A percentile compares a stretch with the other conserved stretches of the same genome.
Conservation (phyloP, 1,139 yeast genomes). For the Lodderomyces elongisporus region DNA sequence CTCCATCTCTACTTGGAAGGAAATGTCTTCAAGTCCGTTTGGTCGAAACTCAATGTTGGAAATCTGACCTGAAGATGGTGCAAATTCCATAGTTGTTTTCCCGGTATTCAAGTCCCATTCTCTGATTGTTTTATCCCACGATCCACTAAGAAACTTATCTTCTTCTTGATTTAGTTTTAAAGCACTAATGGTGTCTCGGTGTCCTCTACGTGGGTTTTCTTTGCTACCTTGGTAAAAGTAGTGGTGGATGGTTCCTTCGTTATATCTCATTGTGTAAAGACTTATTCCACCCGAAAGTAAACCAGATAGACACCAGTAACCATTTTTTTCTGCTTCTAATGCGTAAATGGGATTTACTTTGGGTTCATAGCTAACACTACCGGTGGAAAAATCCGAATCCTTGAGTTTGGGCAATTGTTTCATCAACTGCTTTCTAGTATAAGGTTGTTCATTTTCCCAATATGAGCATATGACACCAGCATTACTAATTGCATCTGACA, state of each 20-base stretch:
- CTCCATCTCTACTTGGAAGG: constrained; percentile 16
- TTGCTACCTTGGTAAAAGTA: constrained; percentile 49
- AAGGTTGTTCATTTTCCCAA: constrained; percentile 96
- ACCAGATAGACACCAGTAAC: constrained; percentile 84
- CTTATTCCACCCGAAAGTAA: constrained; percentile 81
- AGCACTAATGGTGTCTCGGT: constrained; percentile 71
- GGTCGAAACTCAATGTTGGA: constrained; percentile 81
- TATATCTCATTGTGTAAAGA: constrained; percentile 73
- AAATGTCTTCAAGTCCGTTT: constrained; percentile 44
- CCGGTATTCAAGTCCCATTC: constrained; percentile 90
- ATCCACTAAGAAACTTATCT: constrained; percentile 66
- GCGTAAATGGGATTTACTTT: constrained; percentile 80
- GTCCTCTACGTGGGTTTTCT: constrained; percentile 31
- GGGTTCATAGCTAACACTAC: constrained; percentile 54
- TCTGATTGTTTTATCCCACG: constrained; percentile 79
- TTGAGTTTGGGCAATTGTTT: constrained; percentile 40
- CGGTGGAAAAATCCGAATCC: constrained; percentile 37
- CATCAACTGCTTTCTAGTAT: constrained; percentile 38
- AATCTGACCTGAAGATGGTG: constrained; percentile 69
- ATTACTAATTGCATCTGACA: constrained; percentile 64
- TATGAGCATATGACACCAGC: constrained; percentile 81
- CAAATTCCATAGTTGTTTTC: constrained; percentile 40
- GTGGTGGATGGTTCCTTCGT: constrained; percentile 78
- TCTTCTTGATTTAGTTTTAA: constrained; percentile 60
- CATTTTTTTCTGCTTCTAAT: constrained; percentile 75